These are phyloP conservation scores for Euclidium syriacum DNA, from an alignment of 345 rosid species.

Conservation along the genomic window DNA sequence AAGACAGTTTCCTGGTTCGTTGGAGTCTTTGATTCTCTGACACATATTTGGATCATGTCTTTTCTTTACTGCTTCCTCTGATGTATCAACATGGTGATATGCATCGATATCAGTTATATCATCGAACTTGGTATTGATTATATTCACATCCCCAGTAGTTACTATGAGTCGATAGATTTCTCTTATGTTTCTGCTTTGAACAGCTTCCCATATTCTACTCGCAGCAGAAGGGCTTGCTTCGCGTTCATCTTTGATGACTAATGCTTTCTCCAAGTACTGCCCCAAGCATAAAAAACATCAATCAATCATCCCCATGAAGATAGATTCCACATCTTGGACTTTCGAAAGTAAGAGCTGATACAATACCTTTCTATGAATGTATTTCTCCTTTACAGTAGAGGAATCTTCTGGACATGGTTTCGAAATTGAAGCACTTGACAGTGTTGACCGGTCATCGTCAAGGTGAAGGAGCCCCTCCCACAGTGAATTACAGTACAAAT, in stretches of 20 bases:
- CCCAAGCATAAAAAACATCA: not conserved
- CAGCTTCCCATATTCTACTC: slow-evolving; percentile 70
- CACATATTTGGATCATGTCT: slow-evolving; percentile 50
- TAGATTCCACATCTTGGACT: not conserved
- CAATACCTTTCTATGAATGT: slow-evolving; percentile 70
- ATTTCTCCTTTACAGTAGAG: slow-evolving; percentile 60
- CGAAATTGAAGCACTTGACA: slow-evolving; percentile 32
- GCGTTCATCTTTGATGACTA: slow-evolving; percentile 43
- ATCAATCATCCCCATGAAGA: not conserved
- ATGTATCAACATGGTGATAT: slow-evolving; percentile 38
- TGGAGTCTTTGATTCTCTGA: slow-evolving; percentile 51
- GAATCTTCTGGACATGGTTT: slow-evolving; percentile 68
- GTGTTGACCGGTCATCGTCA: slow-evolving; percentile 38
- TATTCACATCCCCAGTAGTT: slow-evolving; percentile 36
- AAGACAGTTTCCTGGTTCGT: slow-evolving; percentile 60
- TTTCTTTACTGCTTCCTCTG: slow-evolving; percentile 28
- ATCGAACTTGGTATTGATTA: slow-evolving; percentile 58
- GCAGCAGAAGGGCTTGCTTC: slow-evolving; percentile 27
- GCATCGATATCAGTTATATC: slow-evolving; percentile 38
- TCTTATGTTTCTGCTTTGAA: slow-evolving; percentile 52
- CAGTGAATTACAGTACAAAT: slow-evolving; percentile 72
- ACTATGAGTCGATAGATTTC: slow-evolving; percentile 72
- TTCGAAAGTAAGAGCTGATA: not conserved
- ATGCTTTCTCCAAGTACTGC: slow-evolving; percentile 72
- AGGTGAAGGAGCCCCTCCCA: slow-evolving; percentile 71